These are phyloP conservation scores for Henckelia pumila DNA, from an alignment of 257 asterid genomes.

Conservation along the genomic window DNA sequence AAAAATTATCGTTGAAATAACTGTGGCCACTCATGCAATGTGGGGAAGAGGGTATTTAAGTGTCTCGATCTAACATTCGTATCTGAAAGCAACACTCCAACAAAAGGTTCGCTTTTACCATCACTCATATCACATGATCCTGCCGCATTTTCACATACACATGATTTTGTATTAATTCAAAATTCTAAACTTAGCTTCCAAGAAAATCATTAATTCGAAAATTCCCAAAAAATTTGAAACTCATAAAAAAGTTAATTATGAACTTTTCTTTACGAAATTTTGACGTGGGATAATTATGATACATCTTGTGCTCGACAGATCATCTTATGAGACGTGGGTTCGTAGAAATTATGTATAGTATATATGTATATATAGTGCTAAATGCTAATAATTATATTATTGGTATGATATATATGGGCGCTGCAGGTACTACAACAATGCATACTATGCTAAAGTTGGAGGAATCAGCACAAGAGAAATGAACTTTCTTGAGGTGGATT, in stretches of 20 bases:
- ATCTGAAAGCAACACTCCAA: conserved; percentile 46
- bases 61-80: conserved; percentile 37
- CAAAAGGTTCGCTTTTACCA: conserved; percentile 24
- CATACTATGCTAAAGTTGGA: conserved; percentile 93
- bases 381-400: too few relatives aligned
- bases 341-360: neutral
- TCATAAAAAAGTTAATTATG: too few relatives aligned
- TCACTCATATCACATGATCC: conserved; percentile 10
- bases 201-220: too few relatives aligned
- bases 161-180: too few relatives aligned
- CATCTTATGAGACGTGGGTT: neutral
- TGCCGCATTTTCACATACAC: neutral
- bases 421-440: conserved; percentile 85
- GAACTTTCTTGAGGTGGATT: conserved; percentile 93
- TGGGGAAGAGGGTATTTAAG: conserved; percentile 15
- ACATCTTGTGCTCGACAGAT: too few relatives aligned
- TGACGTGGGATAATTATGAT: too few relatives aligned
- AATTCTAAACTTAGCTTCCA: too few relatives aligned
- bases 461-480: conserved; percentile 93
- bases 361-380: neutral
- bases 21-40: conserved; percentile 20
- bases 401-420: neutral
- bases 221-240: too few relatives aligned
- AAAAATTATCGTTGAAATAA: conserved; percentile 6
- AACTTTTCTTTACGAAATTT: too few relatives aligned